Conservation (phyloP, 2,329 filamentous ascomycete genomes). For the Colletotrichum tabaci region DNA sequence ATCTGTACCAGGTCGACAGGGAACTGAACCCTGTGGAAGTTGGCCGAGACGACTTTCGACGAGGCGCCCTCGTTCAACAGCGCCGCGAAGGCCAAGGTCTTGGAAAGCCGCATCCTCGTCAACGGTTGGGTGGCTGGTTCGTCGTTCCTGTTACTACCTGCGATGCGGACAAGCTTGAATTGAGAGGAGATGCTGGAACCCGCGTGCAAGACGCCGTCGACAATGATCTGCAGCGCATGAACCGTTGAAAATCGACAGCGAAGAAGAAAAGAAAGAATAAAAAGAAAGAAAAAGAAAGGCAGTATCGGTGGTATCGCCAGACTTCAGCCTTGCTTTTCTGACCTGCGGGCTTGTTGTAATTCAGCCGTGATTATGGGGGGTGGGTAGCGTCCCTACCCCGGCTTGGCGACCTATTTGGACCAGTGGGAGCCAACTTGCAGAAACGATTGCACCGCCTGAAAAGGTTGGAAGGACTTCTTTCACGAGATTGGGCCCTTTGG, state of each 20-base stretch:
- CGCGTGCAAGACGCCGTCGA: neutral
- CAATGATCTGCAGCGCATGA: neutral
- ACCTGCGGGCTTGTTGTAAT: constrained; percentile 10
- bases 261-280: constrained; percentile 25
- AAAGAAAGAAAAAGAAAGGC: constrained; percentile 9
- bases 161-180: constrained; percentile 26
- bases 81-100: constrained; percentile 16
- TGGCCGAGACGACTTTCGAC: constrained; percentile 35
- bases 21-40: constrained; percentile 19
- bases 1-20: constrained; percentile 26
- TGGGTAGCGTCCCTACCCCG: constrained; percentile 7
- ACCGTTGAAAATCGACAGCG: neutral
- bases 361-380: constrained; percentile 22
- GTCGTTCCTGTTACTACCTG: constrained; percentile 12
- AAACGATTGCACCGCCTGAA: constrained; percentile 10
- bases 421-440: constrained; percentile 12
- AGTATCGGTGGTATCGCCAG: neutral
- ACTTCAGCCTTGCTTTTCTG: constrained; percentile 17
- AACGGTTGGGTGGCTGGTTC: neutral
- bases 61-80: constrained; percentile 4
- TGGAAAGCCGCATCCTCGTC: constrained; percentile 5
- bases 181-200: neutral
- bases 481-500: constrained; percentile 5
- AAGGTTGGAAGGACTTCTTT: neutral
- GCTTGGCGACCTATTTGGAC: neutral